Conservation (phyloP, 139 green algal genomes). For the Volvox reticuliferus region DNA sequence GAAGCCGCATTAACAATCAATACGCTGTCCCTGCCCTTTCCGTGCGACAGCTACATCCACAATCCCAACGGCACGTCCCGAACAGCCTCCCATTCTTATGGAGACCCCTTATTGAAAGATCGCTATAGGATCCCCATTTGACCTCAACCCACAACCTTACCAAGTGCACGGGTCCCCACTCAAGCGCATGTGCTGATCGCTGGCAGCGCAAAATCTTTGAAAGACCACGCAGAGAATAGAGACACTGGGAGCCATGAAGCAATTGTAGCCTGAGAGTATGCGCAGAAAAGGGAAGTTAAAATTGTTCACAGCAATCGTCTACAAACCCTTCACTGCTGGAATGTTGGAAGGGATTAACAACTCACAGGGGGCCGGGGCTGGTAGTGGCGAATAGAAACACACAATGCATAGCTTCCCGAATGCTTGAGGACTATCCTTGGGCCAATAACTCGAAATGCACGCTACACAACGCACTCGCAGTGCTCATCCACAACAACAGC, state of each 20-base stretch:
- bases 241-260: constrained; percentile 55
- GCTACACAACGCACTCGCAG: too few species aligned
- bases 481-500: too few species aligned
- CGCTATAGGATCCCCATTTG: not conserved
- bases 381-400: not conserved
- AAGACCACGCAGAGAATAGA: constrained; percentile 55
- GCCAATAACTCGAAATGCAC: too few species aligned
- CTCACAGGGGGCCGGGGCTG: not conserved
- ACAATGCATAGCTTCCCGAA: not conserved
- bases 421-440: not conserved
- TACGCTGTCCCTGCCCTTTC: not conserved
- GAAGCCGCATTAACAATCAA: not conserved
- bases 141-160: not conserved
- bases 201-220: constrained; percentile 47
- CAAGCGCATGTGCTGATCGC: not conserved
- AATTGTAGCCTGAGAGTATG: constrained; percentile 51
- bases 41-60: not conserved
- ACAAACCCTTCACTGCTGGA: too few species aligned
- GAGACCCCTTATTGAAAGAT: not conserved
- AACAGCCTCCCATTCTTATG: not conserved
- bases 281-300: not conserved
- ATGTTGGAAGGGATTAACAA: not conserved
- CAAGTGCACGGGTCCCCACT: constrained; percentile 49
- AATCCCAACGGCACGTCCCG: not conserved
- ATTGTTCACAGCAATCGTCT: too few species aligned